phyloP scores from a whole-genome alignment of 257 asterid genomes.

The Parsonsia alboflavescens region DNA sequence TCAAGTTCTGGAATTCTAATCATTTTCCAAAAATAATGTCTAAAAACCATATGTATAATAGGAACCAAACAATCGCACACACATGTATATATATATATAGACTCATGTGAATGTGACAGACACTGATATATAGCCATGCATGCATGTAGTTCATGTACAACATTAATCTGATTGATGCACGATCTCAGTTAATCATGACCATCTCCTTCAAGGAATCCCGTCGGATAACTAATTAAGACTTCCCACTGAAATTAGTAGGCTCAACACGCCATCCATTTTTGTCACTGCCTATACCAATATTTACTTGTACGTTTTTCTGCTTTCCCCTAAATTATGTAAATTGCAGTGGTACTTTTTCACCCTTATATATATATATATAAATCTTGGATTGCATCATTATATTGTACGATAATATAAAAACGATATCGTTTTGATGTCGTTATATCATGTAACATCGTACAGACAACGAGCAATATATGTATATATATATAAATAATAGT shows the following conservation, averaged over 20 bases:
- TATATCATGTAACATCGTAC: too few relatives aligned
- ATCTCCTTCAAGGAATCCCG: not conserved
- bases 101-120: not conserved
- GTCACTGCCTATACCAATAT: not conserved
- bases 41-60: not conserved
- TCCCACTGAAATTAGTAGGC: not conserved
- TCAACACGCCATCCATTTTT: not conserved
- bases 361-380: too few relatives aligned
- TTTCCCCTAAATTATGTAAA: not conserved
- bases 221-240: not conserved
- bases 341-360: too few relatives aligned
- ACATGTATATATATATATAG: too few relatives aligned
- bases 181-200: not conserved
- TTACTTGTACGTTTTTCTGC: too few relatives aligned
- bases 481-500: too few relatives aligned
- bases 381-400: too few relatives aligned
- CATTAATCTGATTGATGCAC: not conserved
- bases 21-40: not conserved
- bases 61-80: not conserved
- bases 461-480: too few relatives aligned
- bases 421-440: too few relatives aligned
- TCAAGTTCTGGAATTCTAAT: not conserved
- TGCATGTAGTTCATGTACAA: not conserved
- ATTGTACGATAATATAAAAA: too few relatives aligned
- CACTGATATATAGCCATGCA: not conserved